Evolutionary conservation across 2,329 filamentous ascomycete species (phyloP), one percentile per base, ranked within the genome.

Genomic region (Endoconidiophora laricicola): DNA sequence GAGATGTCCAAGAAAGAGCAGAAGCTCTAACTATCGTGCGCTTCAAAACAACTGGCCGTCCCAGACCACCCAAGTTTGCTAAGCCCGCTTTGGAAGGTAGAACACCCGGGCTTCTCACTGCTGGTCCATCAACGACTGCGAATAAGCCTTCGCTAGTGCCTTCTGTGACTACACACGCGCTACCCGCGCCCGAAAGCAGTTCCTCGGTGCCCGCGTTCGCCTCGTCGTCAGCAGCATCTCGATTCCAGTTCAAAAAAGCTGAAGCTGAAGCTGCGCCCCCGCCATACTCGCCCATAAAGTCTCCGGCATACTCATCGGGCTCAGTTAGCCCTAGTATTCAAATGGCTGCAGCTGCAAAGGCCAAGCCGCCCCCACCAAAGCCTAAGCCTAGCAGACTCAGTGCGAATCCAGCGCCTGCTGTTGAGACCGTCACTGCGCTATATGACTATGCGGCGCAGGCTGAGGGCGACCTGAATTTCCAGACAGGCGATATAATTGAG

Each of bases 381-480:
- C 85, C 88, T 1, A 91, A 94, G 69, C 87, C 88, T 2, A 80
- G 74, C 43, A 72, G 79, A 49, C 69, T 96, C 44, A 81, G 73
- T 56, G 38, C 38, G 37, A 72, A 68, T 14, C 75, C 79, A 0
- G 65, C 69, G 0, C 78, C 82, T 0, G 67, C 71, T 0, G 74
- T 75, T 0, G 88, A 95, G 64, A 88, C 76, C 0, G 87, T 83
- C 33, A 95, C 87, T 2, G 91, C 91, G 6, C 66, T 98, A 54
- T 98, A 95, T 65, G 91, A 96, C 61, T 98, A 94, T 60, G 86
- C 94, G 55, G 91, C 91, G 4, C 88, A 96, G 62, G 88, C 90
- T 1, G 87, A 94, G 56, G 88, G 88, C 2, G 91, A 98, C 62
- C 69, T 98, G 55, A 94, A 85, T 59, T 98, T 98, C 67, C 75